These are phyloP conservation scores for Fusarium camptoceras DNA, from an alignment of 2,329 filamentous ascomycete species.

Conservation along the genomic window DNA sequence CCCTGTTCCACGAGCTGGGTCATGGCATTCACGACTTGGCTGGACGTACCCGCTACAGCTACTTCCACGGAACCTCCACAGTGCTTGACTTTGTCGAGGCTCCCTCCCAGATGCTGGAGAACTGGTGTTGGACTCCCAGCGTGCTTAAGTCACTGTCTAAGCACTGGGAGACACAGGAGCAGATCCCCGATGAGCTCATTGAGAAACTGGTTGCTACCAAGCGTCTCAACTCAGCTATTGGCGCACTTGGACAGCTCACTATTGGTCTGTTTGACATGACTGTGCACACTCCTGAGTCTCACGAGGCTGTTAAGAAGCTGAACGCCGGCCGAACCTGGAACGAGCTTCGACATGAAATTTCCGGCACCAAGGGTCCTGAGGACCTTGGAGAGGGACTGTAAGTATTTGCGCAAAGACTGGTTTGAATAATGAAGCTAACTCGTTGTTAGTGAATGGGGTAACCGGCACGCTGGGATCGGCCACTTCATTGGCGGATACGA, in stretches of 20 bases:
- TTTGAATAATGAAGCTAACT: constrained; percentile 44
- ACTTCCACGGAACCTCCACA: constrained; percentile 75
- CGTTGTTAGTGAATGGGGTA: constrained; percentile 71
- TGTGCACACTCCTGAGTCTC: constrained; percentile 76
- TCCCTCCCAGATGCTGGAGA: constrained; percentile 79
- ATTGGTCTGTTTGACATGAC: constrained; percentile 89
- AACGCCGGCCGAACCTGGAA: constrained; percentile 78
- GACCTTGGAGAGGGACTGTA: constrained; percentile 68
- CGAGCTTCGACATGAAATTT: constrained; percentile 76
- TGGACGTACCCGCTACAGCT: constrained; percentile 70
- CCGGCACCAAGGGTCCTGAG: constrained; percentile 80
- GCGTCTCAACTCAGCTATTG: constrained; percentile 83
- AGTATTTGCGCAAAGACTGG: constrained; percentile 41
- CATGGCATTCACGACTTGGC: constrained; percentile 78
- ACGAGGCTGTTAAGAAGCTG: constrained; percentile 74
- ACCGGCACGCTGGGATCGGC: constrained; percentile 83
- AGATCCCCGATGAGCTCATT: constrained; percentile 80
- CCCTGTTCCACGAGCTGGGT: constrained; percentile 82
- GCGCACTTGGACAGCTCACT: constrained; percentile 82
- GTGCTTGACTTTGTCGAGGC: constrained; percentile 78
- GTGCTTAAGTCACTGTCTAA: constrained; percentile 75
- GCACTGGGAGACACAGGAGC: constrained; percentile 77
- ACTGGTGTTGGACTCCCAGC: constrained; percentile 78
- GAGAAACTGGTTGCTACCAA: constrained; percentile 80
- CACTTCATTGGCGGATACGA: constrained; percentile 88